Evolutionary conservation across 768 basidiomycete species (phyloP).

Genomic region (Xerocomus potaroensis): DNA sequence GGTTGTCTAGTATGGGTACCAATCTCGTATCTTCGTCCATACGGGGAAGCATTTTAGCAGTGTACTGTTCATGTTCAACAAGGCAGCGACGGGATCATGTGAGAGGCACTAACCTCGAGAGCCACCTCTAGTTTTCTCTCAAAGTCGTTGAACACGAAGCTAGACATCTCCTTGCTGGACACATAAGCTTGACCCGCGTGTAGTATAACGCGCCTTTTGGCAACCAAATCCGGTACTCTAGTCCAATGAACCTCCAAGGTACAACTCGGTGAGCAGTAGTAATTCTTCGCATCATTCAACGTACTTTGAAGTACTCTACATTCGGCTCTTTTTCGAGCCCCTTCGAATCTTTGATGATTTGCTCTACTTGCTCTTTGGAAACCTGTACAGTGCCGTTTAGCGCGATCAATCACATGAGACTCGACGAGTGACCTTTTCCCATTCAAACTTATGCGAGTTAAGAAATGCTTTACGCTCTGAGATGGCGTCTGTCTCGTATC

Average conservation of each 20-base stretch:
- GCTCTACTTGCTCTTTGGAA: constrained; percentile 48
- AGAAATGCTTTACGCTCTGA: constrained; percentile 67
- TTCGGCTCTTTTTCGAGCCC: constrained; percentile 22
- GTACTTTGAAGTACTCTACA: constrained; percentile 68
- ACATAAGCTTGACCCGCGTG: constrained; percentile 87
- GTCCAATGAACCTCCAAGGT: constrained; percentile 88
- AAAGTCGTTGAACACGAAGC: constrained; percentile 87
- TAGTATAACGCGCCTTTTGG: constrained; percentile 73
- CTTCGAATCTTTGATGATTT: constrained; percentile 44
- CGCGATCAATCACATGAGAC: neutral
- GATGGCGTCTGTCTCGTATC: constrained; percentile 63
- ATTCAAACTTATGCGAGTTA: constrained; percentile 56
- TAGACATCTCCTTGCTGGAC: constrained; percentile 68
- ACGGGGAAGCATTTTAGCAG: constrained; percentile 81
- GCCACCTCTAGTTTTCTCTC: constrained; percentile 64
- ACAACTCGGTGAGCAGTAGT: neutral
- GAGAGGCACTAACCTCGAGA: constrained; percentile 57
- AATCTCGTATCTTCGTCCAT: constrained; percentile 94
- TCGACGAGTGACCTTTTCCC: constrained; percentile 47
- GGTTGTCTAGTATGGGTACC: constrained; percentile 81
- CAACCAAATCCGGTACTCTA: constrained; percentile 88
- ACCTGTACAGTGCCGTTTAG: constrained; percentile 42
- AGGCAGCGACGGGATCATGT: neutral
- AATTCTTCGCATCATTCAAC: neutral
- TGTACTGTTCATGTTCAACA: constrained; percentile 48